Conservation (phyloP, 225 moss, liverwort and hornwort species). For the Marchantia polymorpha region DNA sequence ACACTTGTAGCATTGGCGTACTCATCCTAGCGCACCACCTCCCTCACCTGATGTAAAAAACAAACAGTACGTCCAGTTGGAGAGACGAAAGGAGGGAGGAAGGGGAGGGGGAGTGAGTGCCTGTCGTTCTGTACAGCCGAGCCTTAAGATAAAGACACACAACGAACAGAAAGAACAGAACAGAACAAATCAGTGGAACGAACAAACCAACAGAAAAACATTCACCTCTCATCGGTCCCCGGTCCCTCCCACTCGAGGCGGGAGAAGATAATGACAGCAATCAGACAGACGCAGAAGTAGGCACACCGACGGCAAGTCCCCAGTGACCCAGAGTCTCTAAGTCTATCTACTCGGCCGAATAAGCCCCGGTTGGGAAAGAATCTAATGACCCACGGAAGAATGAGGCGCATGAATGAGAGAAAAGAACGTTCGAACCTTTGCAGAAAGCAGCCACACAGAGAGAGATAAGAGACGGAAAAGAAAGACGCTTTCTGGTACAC, state of each 20-base stretch:
- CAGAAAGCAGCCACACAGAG: not conserved
- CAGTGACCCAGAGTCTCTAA: too few species aligned
- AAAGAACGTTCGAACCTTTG: not conserved
- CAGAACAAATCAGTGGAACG: not conserved
- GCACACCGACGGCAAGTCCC: too few species aligned
- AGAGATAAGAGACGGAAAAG: not conserved
- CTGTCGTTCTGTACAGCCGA: not conserved
- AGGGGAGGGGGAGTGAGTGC: not conserved
- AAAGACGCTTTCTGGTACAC: slow-evolving; percentile 4
- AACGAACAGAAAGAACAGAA: not conserved
- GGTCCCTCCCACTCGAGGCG: not conserved
- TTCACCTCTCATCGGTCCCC: not conserved
- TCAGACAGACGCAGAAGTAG: not conserved
- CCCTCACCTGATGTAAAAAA: not conserved
- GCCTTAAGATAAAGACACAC: not conserved
- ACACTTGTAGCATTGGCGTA: too few species aligned
- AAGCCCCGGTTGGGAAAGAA: not conserved
- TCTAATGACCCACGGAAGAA: not conserved
- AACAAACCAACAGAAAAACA: not conserved
- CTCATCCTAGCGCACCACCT: not conserved
- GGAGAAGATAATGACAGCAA: not conserved
- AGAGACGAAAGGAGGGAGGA: not conserved
- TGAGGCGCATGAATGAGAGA: not conserved
- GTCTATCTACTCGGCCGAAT: not conserved
- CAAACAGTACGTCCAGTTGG: not conserved